Evolutionary conservation across 805 yeast species (phyloP).

Genomic region (Kregervanrija fluxuum): DNA sequence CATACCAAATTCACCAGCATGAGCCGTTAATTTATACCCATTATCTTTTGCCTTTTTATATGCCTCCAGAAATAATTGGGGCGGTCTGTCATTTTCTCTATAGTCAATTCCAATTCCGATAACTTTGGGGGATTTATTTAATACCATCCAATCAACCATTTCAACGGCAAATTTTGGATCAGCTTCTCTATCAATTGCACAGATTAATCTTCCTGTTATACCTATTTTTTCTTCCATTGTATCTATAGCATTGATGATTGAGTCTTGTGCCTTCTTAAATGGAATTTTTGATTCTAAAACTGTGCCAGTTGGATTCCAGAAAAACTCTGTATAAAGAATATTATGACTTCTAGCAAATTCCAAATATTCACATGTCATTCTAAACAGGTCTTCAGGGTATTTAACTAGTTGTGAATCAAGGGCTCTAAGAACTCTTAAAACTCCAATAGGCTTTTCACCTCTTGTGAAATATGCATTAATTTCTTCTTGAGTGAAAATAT

Average conservation of each 20-base stretch:
- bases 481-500: conserved; percentile 19
- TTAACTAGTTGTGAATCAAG: conserved; percentile 21
- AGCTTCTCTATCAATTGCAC: conserved; percentile 25
- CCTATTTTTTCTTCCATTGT: conserved; percentile 17
- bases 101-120: conserved; percentile 28
- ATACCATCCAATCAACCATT: conserved; percentile 26
- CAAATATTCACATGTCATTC: conserved; percentile 22
- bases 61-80: conserved; percentile 22
- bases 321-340: conserved; percentile 23
- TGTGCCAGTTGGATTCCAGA: conserved; percentile 30
- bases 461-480: conserved; percentile 23
- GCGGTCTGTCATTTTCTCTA: conserved; percentile 25
- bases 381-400: conserved; percentile 20
- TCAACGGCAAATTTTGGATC: conserved; percentile 19
- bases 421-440: conserved; percentile 23
- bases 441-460: conserved; percentile 28
- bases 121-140: conserved; percentile 15
- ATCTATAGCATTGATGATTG: conserved; percentile 20
- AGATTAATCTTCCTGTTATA: conserved; percentile 19
- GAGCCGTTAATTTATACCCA: conserved; percentile 25
- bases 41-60: conserved; percentile 16
- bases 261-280: conserved; percentile 20
- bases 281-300: conserved; percentile 22
- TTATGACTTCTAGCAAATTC: conserved; percentile 19
- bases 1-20: conserved; percentile 27